Evolutionary conservation across 2,329 filamentous ascomycete species (phyloP).

Genomic region (Paecilomyces sp.): DNA sequence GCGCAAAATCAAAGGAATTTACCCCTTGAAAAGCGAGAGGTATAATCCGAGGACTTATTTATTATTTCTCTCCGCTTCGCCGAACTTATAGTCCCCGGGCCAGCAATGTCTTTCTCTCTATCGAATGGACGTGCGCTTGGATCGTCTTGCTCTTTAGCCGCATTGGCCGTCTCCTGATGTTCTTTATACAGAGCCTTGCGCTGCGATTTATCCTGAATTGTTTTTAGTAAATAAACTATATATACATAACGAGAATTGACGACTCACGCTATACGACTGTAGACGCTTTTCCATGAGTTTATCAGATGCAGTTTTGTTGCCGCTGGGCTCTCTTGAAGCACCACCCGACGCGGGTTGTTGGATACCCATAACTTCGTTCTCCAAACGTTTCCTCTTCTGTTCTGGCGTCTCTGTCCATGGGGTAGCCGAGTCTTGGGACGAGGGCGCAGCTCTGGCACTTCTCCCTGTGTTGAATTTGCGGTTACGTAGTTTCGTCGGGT

Average conservation of each 20-base stretch:
- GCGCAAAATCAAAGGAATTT: constrained; percentile 42
- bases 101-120: constrained; percentile 80
- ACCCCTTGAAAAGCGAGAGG: constrained; percentile 67
- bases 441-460: constrained; percentile 40
- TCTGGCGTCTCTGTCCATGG: constrained; percentile 90
- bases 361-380: constrained; percentile 74
- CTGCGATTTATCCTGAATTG: constrained; percentile 43
- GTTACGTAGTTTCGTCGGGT: constrained; percentile 73
- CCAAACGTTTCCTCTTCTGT: constrained; percentile 71
- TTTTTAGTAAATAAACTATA: not conserved
- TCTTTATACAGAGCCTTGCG: constrained; percentile 57
- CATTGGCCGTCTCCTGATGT: constrained; percentile 39
- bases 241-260: constrained; percentile 8
- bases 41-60: constrained; percentile 68
- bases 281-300: constrained; percentile 47
- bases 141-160: constrained; percentile 67
- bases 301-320: constrained; percentile 24
- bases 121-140: constrained; percentile 81
- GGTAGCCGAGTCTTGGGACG: constrained; percentile 38
- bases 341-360: constrained; percentile 21
- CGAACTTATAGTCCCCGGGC: constrained; percentile 61
- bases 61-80: constrained; percentile 68
- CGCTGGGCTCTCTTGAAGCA: constrained; percentile 5
- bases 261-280: constrained; percentile 42
- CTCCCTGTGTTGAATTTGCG: constrained; percentile 73